Evolutionary conservation across 2,329 filamentous ascomycete species (phyloP), one percentile per base, ranked within the genome.

Genomic region (Aspergillus jensenii): DNA sequence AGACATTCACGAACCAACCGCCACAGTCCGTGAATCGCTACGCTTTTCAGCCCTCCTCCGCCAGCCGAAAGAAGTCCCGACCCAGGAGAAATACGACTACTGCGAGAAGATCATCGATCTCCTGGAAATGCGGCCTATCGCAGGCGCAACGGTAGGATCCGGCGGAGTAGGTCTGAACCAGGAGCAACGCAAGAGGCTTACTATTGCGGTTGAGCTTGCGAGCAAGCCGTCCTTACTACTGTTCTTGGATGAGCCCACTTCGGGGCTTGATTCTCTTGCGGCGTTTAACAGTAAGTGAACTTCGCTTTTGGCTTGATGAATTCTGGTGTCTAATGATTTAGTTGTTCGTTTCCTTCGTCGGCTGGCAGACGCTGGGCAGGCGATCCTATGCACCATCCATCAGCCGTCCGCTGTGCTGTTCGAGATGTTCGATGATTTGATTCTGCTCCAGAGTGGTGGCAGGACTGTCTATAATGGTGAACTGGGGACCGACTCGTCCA

Each of bases 331-430:
- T 48, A 35, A 48, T 31, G n/a, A 19, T 7, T 4, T 48, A 48
- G 45, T 87, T 60, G 79, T 86, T 2, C 79, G 83, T 0, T 86
- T 88, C 61, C 73, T 88, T 7, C 79, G 84, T 4, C 86, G 86
- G 65, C 76, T 88, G 2, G 83, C 85, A 1, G 82, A 85, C n/a
- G 89, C 89, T 3, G 92, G 91, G 2, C 92, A 96, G 71, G 91
- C 91, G 9, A 91, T 96, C 65, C 82, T 96, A 3, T 96, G 91
- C 76, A 96, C 92, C 0, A 96, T 96, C 62, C 92, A 96, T 72
- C 92, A 96, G 71, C 91, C 92, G 1, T 93, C 92, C 64, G 90
- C 90, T 15, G 87, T 90, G 0, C 81, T 96, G 0, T 96, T 96
- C 65, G 90, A 95, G 73, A 89, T 92, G 73, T 96, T 96, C 64